These are phyloP conservation scores for Fusarium temperatum DNA, from an alignment of 2,329 filamentous ascomycete genomes.

Conservation along the genomic window DNA sequence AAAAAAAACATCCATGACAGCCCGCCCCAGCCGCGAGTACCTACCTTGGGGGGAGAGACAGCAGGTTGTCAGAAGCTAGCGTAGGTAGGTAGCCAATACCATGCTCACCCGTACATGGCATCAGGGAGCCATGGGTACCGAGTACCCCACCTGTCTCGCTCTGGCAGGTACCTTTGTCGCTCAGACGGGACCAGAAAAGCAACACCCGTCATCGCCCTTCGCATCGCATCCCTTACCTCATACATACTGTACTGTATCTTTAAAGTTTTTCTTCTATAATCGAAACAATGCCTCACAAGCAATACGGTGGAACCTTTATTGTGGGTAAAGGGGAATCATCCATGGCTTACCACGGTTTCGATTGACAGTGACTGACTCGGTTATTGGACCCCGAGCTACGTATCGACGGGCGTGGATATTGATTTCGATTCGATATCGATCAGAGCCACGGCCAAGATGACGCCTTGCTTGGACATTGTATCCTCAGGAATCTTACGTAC, in stretches of 20 bases:
- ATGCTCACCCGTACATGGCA: neutral
- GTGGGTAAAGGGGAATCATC: constrained; percentile 36
- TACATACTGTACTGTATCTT: constrained; percentile 8
- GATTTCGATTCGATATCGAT: constrained; percentile 33
- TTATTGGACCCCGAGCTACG: constrained; percentile 33
- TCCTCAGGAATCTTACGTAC: constrained; percentile 29
- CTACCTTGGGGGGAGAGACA: neutral
- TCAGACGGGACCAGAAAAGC: constrained; percentile 6
- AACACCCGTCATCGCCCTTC: constrained; percentile 34
- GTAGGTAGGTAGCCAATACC: constrained; percentile 37
- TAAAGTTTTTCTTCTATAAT: constrained; percentile 19
- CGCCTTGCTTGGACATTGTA: constrained; percentile 13
- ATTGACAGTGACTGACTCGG: constrained; percentile 33
- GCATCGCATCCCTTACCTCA: constrained; percentile 40
- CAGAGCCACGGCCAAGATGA: constrained; percentile 25
- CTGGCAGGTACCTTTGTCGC: constrained; percentile 28
- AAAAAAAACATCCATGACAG: constrained; percentile 1
- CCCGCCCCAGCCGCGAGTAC: constrained; percentile 36
- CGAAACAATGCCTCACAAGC: constrained; percentile 11
- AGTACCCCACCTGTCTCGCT: constrained; percentile 9
- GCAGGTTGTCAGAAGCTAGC: neutral
- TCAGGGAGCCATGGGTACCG: neutral
- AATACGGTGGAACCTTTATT: constrained; percentile 36
- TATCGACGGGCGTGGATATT: constrained; percentile 27
- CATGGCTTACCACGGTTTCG: constrained; percentile 36